These are phyloP conservation scores for Septoria linicola DNA, from an alignment of 2,329 filamentous ascomycete species.

Conservation along the genomic window DNA sequence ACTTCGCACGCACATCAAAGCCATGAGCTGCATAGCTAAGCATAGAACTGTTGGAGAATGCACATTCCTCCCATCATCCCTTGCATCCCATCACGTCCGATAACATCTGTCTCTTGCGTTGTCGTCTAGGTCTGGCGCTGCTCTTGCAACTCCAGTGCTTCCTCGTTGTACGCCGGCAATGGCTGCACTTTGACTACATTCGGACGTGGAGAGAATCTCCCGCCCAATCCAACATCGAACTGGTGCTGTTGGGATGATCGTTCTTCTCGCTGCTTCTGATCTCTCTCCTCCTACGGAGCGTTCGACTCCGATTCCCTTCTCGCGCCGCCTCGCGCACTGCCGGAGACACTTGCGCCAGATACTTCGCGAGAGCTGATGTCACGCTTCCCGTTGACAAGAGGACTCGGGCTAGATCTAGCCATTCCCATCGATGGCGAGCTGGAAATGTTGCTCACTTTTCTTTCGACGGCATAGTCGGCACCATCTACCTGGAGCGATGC, in stretches of 20 bases:
- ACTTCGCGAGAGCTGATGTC: neutral
- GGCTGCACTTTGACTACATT: neutral
- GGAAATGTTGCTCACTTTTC: slow-evolving; percentile 21
- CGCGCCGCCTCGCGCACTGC: slow-evolving; percentile 1
- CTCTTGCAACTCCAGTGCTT: too few species aligned
- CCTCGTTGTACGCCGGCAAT: neutral
- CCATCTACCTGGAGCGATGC: slow-evolving; percentile 12
- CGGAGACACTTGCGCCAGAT: slow-evolving; percentile 1
- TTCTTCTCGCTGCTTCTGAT: slow-evolving; percentile 1
- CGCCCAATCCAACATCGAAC: neutral
- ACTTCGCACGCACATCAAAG: neutral
- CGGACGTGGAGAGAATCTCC: slow-evolving; percentile 3
- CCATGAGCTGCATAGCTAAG: neutral
- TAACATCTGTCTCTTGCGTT: too few species aligned
- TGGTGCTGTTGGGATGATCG: neutral
- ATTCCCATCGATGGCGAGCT: slow-evolving; percentile 1
- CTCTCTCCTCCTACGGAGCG: slow-evolving; percentile 8
- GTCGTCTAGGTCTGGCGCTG: too few species aligned
- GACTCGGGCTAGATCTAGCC: neutral
- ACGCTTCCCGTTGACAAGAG: neutral
- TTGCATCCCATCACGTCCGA: neutral
- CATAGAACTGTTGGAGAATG: neutral
- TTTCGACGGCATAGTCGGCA: slow-evolving; percentile 15
- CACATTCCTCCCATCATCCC: neutral
- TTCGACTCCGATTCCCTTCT: slow-evolving; percentile 2